Conservation (phyloP, 495 filamentous ascomycete species). For the Evansstolkia leycettana region DNA sequence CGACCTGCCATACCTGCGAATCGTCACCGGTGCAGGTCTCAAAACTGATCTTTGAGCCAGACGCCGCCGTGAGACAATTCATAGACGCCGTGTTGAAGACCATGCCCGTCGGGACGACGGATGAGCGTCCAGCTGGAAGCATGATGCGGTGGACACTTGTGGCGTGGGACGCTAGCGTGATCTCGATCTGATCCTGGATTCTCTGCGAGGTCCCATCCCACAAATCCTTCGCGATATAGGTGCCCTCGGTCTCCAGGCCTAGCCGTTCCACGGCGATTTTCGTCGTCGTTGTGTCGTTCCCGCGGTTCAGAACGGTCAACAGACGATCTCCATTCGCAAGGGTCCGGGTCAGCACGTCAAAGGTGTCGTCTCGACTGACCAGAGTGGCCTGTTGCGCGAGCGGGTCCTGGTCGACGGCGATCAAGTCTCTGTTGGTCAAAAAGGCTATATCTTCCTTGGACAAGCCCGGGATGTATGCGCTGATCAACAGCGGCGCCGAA, state of each 20-base stretch:
- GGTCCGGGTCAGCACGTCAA: conserved; percentile 21
- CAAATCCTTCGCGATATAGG: conserved; percentile 6
- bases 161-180: conserved; percentile 16
- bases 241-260: conserved; percentile 13
- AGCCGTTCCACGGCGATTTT: conserved; percentile 10
- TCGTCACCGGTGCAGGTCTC: conserved; percentile 11
- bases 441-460: conserved; percentile 17
- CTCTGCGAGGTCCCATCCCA: conserved; percentile 1
- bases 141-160: conserved; percentile 16
- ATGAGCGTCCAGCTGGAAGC: conserved; percentile 5
- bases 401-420: conserved; percentile 26
- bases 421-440: conserved; percentile 24
- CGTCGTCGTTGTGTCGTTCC: conserved; percentile 7
- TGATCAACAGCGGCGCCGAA: conserved; percentile 28
- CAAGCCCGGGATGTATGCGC: conserved; percentile 25
- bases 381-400: conserved; percentile 28
- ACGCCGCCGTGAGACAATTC: conserved; percentile 17
- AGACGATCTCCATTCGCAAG: conserved; percentile 19
- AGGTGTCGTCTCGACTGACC: conserved; percentile 18
- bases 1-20: conserved; percentile 18
- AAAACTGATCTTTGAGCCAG: conserved; percentile 6
- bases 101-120: conserved; percentile 18
- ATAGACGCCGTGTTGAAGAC: conserved; percentile 20
- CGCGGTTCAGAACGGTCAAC: conserved; percentile 20
- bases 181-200: conserved; percentile 6